phyloP scores from a whole-genome alignment of 495 filamentous ascomycete genomes.

The Penicillium angulare region DNA sequence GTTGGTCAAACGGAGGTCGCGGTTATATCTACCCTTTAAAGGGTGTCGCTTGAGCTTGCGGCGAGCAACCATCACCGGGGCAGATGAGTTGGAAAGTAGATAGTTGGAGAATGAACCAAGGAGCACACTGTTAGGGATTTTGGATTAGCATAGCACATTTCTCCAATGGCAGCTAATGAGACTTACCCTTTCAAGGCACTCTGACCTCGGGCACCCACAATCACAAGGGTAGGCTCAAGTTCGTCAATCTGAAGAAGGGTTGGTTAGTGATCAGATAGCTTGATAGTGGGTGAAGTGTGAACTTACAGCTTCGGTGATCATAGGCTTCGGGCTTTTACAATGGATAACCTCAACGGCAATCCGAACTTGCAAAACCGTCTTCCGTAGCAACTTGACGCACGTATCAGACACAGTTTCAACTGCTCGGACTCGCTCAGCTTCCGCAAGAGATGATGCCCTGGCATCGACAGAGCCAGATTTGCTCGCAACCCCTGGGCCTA shows the following conservation, averaged over 20 bases:
- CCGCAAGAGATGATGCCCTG: constrained; percentile 53
- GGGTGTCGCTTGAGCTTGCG: constrained; percentile 71
- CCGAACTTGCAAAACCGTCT: constrained; percentile 85
- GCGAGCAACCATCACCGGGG: constrained; percentile 92
- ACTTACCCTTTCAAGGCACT: constrained; percentile 90
- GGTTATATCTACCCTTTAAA: constrained; percentile 58
- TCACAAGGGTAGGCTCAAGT: constrained; percentile 86
- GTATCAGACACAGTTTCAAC: constrained; percentile 73
- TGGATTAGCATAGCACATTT: no score
- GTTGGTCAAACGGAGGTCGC: constrained; percentile 63
- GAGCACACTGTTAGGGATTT: constrained; percentile 62
- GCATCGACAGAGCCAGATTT: constrained; percentile 42
- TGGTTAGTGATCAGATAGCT: constrained; percentile 13
- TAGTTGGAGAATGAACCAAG: constrained; percentile 97
- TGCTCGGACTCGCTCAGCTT: constrained; percentile 75
- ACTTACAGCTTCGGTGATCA: constrained; percentile 75
- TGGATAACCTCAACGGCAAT: constrained; percentile 95
- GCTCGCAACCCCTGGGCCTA: constrained; percentile 41
- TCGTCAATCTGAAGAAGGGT: constrained; percentile 68
- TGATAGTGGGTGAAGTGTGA: background rate
- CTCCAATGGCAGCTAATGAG: background rate
- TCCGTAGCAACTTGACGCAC: constrained; percentile 79
- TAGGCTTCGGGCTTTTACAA: constrained; percentile 89
- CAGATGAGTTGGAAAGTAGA: constrained; percentile 89
- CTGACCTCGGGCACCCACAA: constrained; percentile 84